Base-by-base conservation (phyloP, 2,329 filamentous ascomycete species). In the Stachybotrys chartarum region DNA sequence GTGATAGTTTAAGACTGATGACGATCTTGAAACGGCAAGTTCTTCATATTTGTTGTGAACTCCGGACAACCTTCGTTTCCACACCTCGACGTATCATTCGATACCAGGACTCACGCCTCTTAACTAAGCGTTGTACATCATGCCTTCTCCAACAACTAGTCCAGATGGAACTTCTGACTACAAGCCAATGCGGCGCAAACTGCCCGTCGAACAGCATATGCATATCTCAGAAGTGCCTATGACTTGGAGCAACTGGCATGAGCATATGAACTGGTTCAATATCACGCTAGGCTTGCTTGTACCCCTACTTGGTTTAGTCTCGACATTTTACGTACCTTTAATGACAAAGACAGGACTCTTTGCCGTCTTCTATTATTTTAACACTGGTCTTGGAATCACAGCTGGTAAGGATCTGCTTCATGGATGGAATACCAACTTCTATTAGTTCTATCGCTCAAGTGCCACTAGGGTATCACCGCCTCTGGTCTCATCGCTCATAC, bases 241-340 rank as follows among this genome's bases (percentile, higher is more conserved):
- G n/a, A 47, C 45, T 17, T 47, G 45, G 45, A 14, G 3, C 48
- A 50, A 50, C 24, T 50, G 48, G 48, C 30, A 16, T 16, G 85
- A 90, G 73, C 89, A 92, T 68, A 81, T 93, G 76, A 88, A 92
- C 78, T 93, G 89, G 88, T 78, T 93, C 58, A 93, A 92, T 68
- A 82, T 87, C 59, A 78, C 78, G 60, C 80, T 93, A 69, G 91
- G 92, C 67, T 71, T 92, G 12, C 11, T 54, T 12, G 6, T 56
- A n/a, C 55, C 55, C 10, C 18, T 54, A 8, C 7, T 48, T 24
- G 55, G 51, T 5, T 30, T 56, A 2, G 5, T 52, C 5, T 54
- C 50, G 42, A 51, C 51, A n/a, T n/a, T 56, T 6, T 51, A 31
- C 7, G 42, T 56, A 5, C 52, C 88, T 51, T 72, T 90, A 30